phyloP scores from a whole-genome alignment of 441 rosid genomes.

The Syzygium malaccense region DNA sequence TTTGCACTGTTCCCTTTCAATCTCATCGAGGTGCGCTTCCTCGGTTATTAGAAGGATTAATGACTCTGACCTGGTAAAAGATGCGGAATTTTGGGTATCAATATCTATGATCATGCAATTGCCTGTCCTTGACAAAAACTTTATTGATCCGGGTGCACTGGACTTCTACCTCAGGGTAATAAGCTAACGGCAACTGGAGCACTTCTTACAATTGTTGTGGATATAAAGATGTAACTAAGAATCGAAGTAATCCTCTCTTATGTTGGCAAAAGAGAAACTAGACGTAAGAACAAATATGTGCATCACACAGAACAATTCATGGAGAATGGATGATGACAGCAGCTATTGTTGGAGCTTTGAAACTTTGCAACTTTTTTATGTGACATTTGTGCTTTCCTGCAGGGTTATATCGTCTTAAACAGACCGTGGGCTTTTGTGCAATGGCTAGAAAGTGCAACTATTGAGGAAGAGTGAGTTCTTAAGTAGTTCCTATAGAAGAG shows the following conservation, averaged over 20 bases:
- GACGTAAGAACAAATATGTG: background rate
- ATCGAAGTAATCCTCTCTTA: background rate
- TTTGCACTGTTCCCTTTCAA: background rate
- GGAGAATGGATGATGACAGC: background rate
- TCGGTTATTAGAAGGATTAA: background rate
- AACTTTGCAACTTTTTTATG: background rate
- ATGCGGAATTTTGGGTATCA: background rate
- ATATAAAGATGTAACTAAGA: background rate
- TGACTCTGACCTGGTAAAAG: background rate
- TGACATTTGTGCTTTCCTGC: background rate
- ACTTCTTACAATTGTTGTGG: background rate
- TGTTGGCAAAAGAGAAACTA: background rate
- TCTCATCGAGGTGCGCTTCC: background rate
- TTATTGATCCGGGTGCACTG: background rate
- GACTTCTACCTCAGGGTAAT: background rate
- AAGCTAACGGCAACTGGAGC: background rate
- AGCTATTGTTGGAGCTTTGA: background rate
- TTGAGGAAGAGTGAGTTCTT: constrained; percentile 53
- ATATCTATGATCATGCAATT: background rate
- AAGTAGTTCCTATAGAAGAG: background rate
- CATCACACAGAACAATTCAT: background rate
- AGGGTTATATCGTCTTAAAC: constrained; percentile 73
- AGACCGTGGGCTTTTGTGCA: constrained; percentile 90
- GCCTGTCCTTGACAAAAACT: background rate
- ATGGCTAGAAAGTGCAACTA: constrained; percentile 69